Evolutionary conservation across 352 stramenopile genomes (phyloP).

Genomic region (Globisporangium nunn): DNA sequence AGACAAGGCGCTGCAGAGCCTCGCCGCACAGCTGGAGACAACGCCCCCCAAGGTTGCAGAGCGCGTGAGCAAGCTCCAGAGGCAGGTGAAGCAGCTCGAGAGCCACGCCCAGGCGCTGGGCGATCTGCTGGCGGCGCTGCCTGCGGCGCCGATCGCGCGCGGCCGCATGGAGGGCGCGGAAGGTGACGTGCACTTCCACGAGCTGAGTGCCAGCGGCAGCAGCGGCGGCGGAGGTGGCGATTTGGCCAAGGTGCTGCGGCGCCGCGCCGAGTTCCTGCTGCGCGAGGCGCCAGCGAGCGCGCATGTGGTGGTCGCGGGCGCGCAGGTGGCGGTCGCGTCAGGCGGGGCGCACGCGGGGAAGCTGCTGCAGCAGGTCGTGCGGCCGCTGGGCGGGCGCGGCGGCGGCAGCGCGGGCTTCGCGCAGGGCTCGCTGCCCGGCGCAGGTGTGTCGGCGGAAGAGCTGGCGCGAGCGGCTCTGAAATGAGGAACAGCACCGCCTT

Average conservation of each 20-base stretch:
- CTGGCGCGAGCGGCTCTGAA: slow-evolving; percentile 18
- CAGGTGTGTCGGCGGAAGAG: slow-evolving; percentile 6
- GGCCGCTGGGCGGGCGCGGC: slow-evolving; percentile 41
- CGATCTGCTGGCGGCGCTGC: slow-evolving; percentile 38
- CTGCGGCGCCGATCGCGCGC: slow-evolving; percentile 24
- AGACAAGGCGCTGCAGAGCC: slow-evolving; percentile 30
- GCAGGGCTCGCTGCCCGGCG: slow-evolving; percentile 36
- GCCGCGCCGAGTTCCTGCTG: slow-evolving; percentile 51
- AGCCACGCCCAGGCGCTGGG: slow-evolving; percentile 37
- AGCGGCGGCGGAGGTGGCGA: slow-evolving; percentile 21
- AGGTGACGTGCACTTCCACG: slow-evolving; percentile 29
- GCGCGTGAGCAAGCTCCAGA: slow-evolving; percentile 61
- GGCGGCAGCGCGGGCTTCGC: slow-evolving; percentile 56
- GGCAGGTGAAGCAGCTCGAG: slow-evolving; percentile 63
- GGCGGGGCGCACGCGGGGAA: slow-evolving; percentile 45
- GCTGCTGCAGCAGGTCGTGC: slow-evolving; percentile 43
- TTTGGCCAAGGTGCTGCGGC: slow-evolving; percentile 48
- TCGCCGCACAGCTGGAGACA: slow-evolving; percentile 54
- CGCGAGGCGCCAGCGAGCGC: slow-evolving; percentile 21
- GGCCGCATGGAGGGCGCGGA: slow-evolving; percentile 17
- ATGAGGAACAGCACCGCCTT: not conserved
- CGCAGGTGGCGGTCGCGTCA: slow-evolving; percentile 43
- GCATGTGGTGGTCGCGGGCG: slow-evolving; percentile 43
- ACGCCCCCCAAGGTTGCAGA: slow-evolving; percentile 53
- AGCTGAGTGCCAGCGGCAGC: not conserved